Evolutionary conservation across 2,329 filamentous ascomycete species (phyloP).

Genomic region (Magnaporthiopsis incrustans): DNA sequence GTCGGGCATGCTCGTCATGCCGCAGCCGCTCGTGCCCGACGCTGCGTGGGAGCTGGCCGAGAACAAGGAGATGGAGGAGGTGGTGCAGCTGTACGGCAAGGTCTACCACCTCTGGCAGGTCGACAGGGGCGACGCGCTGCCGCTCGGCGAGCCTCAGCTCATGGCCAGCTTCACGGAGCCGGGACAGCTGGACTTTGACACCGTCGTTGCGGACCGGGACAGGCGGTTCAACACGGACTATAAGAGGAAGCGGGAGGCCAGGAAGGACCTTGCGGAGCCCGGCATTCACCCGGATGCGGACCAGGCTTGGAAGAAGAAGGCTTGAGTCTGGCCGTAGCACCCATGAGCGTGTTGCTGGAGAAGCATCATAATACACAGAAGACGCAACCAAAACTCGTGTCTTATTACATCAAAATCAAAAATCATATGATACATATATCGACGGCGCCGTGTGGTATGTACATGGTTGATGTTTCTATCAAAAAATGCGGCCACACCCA

Average conservation of each 20-base stretch:
- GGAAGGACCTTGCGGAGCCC: slow-evolving; percentile 33
- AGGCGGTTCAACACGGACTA: slow-evolving; percentile 36
- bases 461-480: too few species aligned
- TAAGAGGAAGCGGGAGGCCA: slow-evolving; percentile 32
- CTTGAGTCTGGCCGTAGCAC: not conserved
- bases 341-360: too few species aligned
- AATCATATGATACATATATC: not conserved
- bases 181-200: slow-evolving; percentile 41
- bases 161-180: slow-evolving; percentile 45
- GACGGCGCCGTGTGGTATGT: too few species aligned
- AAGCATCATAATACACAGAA: too few species aligned
- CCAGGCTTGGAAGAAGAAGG: not conserved
- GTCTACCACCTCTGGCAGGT: slow-evolving; percentile 83
- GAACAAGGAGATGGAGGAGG: slow-evolving; percentile 70
- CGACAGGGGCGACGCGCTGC: slow-evolving; percentile 58
- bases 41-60: slow-evolving; percentile 68
- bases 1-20: slow-evolving; percentile 74
- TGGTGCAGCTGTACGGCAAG: slow-evolving; percentile 72
- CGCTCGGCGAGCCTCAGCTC: slow-evolving; percentile 42
- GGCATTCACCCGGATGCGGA: slow-evolving; percentile 30
- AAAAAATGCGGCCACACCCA: too few species aligned
- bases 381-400: not conserved
- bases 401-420: not conserved
- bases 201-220: slow-evolving; percentile 35
- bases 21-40: slow-evolving; percentile 49